Base-by-base conservation (phyloP, 768 basidiomycete species). In the Tephrocybe sp. region DNA sequence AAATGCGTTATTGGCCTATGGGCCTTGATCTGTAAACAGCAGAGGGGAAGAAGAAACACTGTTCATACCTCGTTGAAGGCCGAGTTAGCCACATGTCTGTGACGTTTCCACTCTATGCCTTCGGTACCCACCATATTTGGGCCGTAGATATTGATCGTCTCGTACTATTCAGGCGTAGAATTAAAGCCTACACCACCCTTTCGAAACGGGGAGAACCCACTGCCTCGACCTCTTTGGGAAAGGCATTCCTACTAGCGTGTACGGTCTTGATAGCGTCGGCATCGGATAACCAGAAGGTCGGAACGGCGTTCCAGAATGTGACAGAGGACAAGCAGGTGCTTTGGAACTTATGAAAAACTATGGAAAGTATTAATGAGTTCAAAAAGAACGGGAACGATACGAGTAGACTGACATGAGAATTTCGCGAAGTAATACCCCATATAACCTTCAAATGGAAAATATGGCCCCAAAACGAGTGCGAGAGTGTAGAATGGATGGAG, bases 61-160 rank as follows among this genome's bases (percentile, higher is more conserved):
- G 17, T 14, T 41, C 61, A 42, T 48, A 66, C 79, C 64, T 80
- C 79, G 40, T 71, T 78, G 61, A 81, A 81, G 0, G 79, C 79
- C 9, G 75, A 71, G 47, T 74, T 78, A 18, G 76, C 65, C 0
- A 77, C 65, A 9, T 59, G 62, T 37, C 76, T 68, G 54, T 79
- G 78, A 2, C 75, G 66, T 44, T 74, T 74, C 78, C 79, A 81
- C n/a, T 74, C 70, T 0, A 68, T 46, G 5, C 71, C 75, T 44
- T 77, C 77, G 0, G 61, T 58, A 4, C 72, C 69, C 21, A 80
- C 57, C 2, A 82, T 48, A 56, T 76, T 80, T 18, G 50, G 52
- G 1, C 80, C 80, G n/a, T 75, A 78, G 34, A 79, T 68, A 44
- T 75, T 73, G 42, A 79, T 34, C 0, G 68, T 51, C 45, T 74